Conservation (phyloP, 306 rosid species). For the Sphenostylis stenocarpa region DNA sequence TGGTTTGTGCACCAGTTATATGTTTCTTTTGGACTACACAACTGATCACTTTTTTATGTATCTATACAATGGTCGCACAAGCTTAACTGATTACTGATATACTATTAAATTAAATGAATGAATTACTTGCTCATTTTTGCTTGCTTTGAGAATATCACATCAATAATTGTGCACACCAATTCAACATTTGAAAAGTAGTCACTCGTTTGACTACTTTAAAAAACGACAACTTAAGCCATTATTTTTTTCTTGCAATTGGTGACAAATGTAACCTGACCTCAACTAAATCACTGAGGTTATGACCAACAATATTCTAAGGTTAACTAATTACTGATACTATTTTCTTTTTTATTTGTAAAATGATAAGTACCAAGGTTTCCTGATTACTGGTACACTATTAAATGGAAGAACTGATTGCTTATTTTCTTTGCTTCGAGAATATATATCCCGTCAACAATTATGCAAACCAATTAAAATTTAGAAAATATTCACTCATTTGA, state of each 20-base stretch:
- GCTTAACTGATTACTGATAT: background rate
- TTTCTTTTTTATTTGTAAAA: no score
- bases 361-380: background rate
- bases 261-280: background rate
- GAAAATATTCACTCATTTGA: slow-evolving; percentile 13
- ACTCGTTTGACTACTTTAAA: no score
- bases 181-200: background rate
- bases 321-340: no score
- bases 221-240: no score
- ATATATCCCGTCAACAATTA: slow-evolving; percentile 7
- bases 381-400: slow-evolving; percentile 7
- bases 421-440: slow-evolving; percentile 4
- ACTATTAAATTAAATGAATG: background rate
- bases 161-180: background rate
- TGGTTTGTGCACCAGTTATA: background rate
- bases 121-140: background rate
- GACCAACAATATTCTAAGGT: no score
- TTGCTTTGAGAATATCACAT: no score
- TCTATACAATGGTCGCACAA: no score
- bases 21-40: slow-evolving; percentile 12
- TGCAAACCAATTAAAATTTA: background rate
- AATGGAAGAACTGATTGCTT: slow-evolving; percentile 3
- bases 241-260: background rate
- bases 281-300: no score
- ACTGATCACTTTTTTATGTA: background rate